phyloP scores from a whole-genome alignment of 768 basidiomycete genomes.

The Kwoniella sp. region DNA sequence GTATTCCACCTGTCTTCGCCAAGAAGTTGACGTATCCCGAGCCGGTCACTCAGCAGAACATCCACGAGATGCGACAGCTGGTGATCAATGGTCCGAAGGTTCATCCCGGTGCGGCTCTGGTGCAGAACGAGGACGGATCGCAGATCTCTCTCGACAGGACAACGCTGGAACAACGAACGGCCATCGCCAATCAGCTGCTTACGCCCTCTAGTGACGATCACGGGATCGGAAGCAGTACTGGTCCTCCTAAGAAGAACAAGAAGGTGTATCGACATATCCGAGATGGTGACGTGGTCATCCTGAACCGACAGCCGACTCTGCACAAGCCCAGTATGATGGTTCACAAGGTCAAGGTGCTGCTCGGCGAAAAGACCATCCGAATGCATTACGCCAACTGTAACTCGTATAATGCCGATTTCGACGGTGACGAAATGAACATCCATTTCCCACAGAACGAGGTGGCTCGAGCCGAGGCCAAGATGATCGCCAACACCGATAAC shows the following conservation, averaged over 20 bases:
- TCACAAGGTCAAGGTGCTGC: slow-evolving; percentile 82
- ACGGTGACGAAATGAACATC: slow-evolving; percentile 99
- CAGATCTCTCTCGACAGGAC: slow-evolving; percentile 80
- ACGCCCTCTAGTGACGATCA: slow-evolving; percentile 73
- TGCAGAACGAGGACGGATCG: slow-evolving; percentile 91
- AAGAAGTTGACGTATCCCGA: slow-evolving; percentile 95
- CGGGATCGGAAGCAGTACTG: slow-evolving; percentile 44
- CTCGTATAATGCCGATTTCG: slow-evolving; percentile 93
- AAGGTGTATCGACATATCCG: slow-evolving; percentile 93
- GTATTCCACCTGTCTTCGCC: slow-evolving; percentile 95
- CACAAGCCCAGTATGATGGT: slow-evolving; percentile 99
- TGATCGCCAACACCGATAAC: slow-evolving; percentile 95
- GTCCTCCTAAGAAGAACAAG: slow-evolving; percentile 82
- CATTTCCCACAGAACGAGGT: slow-evolving; percentile 98
- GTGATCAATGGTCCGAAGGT: slow-evolving; percentile 84
- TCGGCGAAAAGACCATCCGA: slow-evolving; percentile 96
- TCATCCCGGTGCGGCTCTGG: slow-evolving; percentile 89
- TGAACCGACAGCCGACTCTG: slow-evolving; percentile 96
- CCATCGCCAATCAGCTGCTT: slow-evolving; percentile 89
- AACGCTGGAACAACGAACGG: slow-evolving; percentile 81
- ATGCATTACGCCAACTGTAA: slow-evolving; percentile 99
- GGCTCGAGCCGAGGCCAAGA: slow-evolving; percentile 86
- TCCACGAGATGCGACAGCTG: slow-evolving; percentile 76
- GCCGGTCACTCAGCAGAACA: slow-evolving; percentile 87
- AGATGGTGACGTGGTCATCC: slow-evolving; percentile 89